Evolutionary conservation across 139 green algal species (phyloP).

Genomic region (Mesotaenium endlicherianum): DNA sequence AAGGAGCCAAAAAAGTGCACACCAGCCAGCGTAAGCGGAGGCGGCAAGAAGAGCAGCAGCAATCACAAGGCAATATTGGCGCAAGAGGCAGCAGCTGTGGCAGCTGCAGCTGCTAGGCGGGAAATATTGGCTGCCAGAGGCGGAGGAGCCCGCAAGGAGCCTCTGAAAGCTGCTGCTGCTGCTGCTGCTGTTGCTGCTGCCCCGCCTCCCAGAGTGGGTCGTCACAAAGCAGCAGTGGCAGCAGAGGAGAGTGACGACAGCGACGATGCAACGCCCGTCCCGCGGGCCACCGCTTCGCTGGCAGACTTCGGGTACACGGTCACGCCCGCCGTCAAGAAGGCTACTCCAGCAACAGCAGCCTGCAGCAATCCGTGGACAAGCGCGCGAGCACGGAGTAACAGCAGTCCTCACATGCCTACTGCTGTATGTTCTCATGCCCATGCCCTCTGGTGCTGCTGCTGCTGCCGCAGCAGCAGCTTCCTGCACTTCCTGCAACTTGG

Average conservation of each 20-base stretch:
- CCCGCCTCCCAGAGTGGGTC: not conserved
- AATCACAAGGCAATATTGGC: not conserved
- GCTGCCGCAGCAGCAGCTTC: too few species aligned
- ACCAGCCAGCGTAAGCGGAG: not conserved
- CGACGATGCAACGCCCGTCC: not conserved
- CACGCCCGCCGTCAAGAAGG: not conserved
- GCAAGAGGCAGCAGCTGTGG: not conserved
- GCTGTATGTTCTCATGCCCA: too few species aligned
- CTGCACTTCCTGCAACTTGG: too few species aligned
- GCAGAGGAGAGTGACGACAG: not conserved
- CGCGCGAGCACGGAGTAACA: too few species aligned
- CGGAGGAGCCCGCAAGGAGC: not conserved
- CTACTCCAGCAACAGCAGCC: too few species aligned
- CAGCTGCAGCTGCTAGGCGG: not conserved
- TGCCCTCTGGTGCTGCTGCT: too few species aligned
- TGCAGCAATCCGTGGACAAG: too few species aligned
- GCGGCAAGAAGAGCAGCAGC: not conserved
- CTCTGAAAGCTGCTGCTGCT: too few species aligned
- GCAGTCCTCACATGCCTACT: too few species aligned
- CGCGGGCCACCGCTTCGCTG: not conserved
- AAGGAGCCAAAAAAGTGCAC: not conserved
- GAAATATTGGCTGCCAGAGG: not conserved
- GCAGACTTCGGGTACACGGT: not conserved
- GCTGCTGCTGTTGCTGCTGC: too few species aligned
- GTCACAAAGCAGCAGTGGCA: not conserved